Conservation (phyloP, 78 protist species). For the Monocercomonoides exilis region DNA sequence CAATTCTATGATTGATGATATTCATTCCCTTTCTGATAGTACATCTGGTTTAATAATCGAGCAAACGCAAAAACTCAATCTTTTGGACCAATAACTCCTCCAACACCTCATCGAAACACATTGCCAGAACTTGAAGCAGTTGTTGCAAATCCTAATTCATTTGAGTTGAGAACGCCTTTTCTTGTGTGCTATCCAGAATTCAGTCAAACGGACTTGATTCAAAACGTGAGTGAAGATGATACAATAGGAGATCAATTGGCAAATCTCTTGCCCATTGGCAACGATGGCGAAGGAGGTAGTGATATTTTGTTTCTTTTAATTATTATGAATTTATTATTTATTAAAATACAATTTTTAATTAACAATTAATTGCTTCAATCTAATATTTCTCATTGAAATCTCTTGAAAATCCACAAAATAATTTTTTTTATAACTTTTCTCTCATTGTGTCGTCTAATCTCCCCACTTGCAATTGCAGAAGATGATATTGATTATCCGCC, state of each 20-base stretch:
- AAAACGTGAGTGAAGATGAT: neutral
- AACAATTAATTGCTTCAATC: too few species aligned
- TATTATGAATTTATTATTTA: too few species aligned
- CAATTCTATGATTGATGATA: too few species aligned
- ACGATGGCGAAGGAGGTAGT: neutral
- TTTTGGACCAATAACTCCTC: too few species aligned
- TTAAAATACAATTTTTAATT: too few species aligned
- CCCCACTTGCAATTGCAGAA: neutral
- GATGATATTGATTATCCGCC: neutral
- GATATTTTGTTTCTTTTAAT: too few species aligned
- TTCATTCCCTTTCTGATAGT: too few species aligned
- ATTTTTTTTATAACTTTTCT: too few species aligned
- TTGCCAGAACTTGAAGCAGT: neutral
- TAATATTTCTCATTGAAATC: too few species aligned
- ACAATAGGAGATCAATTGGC: neutral
- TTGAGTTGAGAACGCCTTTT: neutral
- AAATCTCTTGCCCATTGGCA: neutral
- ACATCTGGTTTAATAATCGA: too few species aligned
- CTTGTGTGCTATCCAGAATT: neutral
- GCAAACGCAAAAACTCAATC: too few species aligned
- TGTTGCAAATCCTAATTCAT: neutral
- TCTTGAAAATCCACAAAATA: too few species aligned
- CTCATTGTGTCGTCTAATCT: neutral
- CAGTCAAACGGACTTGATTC: neutral
- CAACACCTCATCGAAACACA: neutral